Percentiles rank a stretch among this genome's conserved stretches.
These are phyloP conservation scores for Backusella macrospora DNA, from an alignment of 192 early-diverging fungal genomes.

Conservation along the genomic window DNA sequence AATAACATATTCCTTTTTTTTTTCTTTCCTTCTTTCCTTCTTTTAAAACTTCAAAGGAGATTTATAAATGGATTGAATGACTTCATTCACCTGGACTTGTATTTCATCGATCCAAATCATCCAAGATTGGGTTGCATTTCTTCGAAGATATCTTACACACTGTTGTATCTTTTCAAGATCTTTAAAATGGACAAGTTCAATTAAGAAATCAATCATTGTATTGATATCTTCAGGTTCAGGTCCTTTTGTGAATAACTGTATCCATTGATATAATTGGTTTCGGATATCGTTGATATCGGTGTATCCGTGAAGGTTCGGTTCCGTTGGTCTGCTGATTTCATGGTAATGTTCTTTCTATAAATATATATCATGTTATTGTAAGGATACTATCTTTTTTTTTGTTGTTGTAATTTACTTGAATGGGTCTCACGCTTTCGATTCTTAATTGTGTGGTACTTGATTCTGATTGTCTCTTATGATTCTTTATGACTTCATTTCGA, in stretches of 20 bases:
- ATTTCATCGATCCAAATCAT: background rate
- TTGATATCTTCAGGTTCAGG: constrained; percentile 41
- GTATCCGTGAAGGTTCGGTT: constrained; percentile 27
- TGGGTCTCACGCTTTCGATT: background rate
- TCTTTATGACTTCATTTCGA: background rate
- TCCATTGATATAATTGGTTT: constrained; percentile 28
- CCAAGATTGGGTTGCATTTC: background rate
- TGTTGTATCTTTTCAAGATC: constrained; percentile 32
- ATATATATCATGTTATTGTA: background rate
- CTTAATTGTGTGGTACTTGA: background rate
- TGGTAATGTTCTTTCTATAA: background rate
- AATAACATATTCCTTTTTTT: no score
- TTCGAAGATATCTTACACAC: background rate
- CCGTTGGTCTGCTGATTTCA: background rate
- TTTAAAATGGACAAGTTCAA: constrained; percentile 25
- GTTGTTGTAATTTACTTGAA: background rate
- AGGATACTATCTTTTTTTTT: background rate
- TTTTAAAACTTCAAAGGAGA: constrained; percentile 2
- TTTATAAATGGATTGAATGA: background rate
- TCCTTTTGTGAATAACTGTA: background rate
- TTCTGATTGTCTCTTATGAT: background rate
- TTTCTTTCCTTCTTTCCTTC: background rate
- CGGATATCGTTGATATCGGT: constrained; percentile 30
- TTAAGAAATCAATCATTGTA: constrained; percentile 32
- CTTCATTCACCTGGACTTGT: background rate